A percentile compares a stretch with the other conserved stretches of the same genome.
These are phyloP conservation scores for Nicotiana undulata DNA, from an alignment of 257 asterid genomes.

Conservation along the genomic window DNA sequence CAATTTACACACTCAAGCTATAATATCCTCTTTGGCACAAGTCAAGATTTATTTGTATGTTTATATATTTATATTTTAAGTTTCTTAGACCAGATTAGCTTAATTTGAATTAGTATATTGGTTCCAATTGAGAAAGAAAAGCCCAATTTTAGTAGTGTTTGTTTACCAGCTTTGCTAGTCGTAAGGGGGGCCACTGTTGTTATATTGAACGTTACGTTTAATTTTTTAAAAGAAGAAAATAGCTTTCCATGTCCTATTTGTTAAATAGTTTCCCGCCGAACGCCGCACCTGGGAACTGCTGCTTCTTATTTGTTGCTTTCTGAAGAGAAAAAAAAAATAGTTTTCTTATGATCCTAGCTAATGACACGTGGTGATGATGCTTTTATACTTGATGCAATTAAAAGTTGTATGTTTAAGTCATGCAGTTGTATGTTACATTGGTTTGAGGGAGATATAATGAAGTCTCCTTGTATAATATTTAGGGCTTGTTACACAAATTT, in stretches of 20 bases:
- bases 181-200: neutral
- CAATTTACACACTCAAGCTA: constrained; percentile 4
- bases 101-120: neutral
- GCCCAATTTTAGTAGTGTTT: neutral
- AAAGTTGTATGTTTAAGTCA: too few relatives aligned
- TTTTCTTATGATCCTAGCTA: neutral
- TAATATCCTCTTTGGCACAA: too few relatives aligned
- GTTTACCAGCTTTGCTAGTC: neutral
- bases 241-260: neutral
- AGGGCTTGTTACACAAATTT: too few relatives aligned
- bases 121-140: constrained; percentile 11
- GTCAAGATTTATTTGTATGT: too few relatives aligned
- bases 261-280: constrained; percentile 57
- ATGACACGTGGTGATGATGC: constrained; percentile 25
- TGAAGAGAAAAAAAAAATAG: neutral
- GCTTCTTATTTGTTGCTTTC: constrained; percentile 25
- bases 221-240: neutral
- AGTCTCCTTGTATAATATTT: too few relatives aligned
- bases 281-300: constrained; percentile 97
- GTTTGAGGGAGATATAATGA: too few relatives aligned
- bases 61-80: neutral
- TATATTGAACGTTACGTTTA: neutral
- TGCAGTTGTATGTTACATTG: neutral
- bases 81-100: neutral
- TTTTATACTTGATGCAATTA: neutral